Conservation (phyloP, 441 rosid genomes). For the Gossypium gossypioides region DNA sequence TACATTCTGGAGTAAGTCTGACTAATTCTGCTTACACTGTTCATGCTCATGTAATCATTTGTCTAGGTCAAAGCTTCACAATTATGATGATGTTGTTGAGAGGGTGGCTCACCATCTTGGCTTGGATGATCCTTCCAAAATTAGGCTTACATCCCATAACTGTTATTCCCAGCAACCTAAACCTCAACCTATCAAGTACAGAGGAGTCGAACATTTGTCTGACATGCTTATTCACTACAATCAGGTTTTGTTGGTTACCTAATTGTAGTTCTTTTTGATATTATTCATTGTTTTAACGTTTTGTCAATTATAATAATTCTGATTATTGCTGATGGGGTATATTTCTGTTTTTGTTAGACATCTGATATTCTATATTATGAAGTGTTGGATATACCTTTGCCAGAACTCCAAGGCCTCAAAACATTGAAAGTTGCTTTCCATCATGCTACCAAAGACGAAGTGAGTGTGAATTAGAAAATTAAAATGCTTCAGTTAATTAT, state of each 20-base stretch:
- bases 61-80: conserved; percentile 56
- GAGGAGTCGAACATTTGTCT: conserved; percentile 52
- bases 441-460: conserved; percentile 68
- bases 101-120: conserved; percentile 49
- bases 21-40: background rate
- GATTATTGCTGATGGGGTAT: conserved; percentile 9
- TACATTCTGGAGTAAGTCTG: conserved; percentile 4
- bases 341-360: conserved; percentile 30
- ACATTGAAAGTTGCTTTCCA: conserved; percentile 66
- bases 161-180: conserved; percentile 76
- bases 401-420: conserved; percentile 65
- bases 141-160: conserved; percentile 66
- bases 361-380: conserved; percentile 67
- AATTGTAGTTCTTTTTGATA: conserved; percentile 11
- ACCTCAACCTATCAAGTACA: conserved; percentile 68
- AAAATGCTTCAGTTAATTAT: background rate
- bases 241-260: conserved; percentile 36
- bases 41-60: conserved; percentile 9
- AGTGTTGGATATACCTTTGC: conserved; percentile 68
- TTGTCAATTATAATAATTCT: background rate
- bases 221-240: conserved; percentile 70
- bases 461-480: conserved; percentile 24
- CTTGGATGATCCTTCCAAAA: conserved; percentile 64
- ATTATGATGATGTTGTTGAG: conserved; percentile 67
- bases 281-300: background rate